Base-by-base conservation (phyloP, 768 basidiomycete genomes). In the Albatrellus ellisii region DNA sequence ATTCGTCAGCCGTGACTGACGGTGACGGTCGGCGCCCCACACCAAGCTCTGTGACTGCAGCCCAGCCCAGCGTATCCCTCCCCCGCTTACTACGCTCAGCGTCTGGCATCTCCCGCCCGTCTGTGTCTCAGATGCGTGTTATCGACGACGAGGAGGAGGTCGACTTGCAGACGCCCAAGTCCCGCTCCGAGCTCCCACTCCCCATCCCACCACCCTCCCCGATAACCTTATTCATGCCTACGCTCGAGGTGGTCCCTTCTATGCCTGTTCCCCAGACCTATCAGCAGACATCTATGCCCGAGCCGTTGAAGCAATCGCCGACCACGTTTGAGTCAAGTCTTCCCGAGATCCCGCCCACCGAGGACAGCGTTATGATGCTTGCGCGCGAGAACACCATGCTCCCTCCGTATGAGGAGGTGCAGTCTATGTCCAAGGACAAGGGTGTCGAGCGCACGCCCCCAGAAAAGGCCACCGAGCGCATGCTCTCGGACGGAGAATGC, bases 101-200 rank as follows among this genome's bases (percentile, higher is more conserved):
- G 28, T 48, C 29, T 43, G 48, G 28, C 14, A 51, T 27, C 1
- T 29, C n/a, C 46, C 50, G 3, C n/a, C n/a, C n/a, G n/a, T 44
- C 39, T 15, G 27, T 36, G 14, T 33, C 52, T 3, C 41, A 41
- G 12, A 34, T 48, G 2, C 52, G 48, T 2, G 45, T 51, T 0
- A 49, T 54, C 17, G 48, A 43, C 6, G 49, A 52, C 31, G 22
- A 48, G 8, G 51, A 51, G 38, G 48, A 50, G 6, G 45, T 35
- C 9, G 44, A 32, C 25, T 20, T 22, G 5, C 41, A 28, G 29
- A 33, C 34, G 12, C 43, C 46, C 9, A 45, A 18, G 14, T 42
- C 45, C 32, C 38, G 15, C 20, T 26, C 49, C 29, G 32, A 41
- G 9, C 42, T 37, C 32, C 45, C 39, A 11, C 38, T 52, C n/a